Evolutionary conservation across 441 rosid species (phyloP), one percentile per base, ranked within the genome.

Genomic region (Theobroma grandiflorum): DNA sequence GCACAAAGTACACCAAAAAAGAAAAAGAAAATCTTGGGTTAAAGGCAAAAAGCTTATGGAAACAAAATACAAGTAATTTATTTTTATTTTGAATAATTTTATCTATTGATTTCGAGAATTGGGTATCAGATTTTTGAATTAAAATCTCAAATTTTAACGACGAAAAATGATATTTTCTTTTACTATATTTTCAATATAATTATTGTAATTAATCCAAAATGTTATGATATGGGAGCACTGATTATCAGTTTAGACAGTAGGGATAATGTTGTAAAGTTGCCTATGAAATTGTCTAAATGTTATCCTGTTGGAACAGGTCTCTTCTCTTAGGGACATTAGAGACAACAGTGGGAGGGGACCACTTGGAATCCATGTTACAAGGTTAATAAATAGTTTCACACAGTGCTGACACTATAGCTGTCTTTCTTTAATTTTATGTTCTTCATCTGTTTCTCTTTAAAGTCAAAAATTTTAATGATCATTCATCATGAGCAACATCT

Each of bases 321-420:
- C 40, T 55, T 45, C 12, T 2, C 4, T 55, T 22, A 40, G 76
- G 26, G 76, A 57, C 72, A 78, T 66, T 53, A 63, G 62, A 74
- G 79, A 82, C 49, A 55, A 12, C 57, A 33, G n/a, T 22, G 72
- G 70, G 35, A 47, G 38, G 79, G 84, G 82, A 81, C 79, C 86
- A 80, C 77, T 63, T 47, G 8, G 12, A 53, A 40, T 53, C 31
- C 76, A 75, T 75, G 79, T 45, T 81, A n/a, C 43, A 74, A 66
- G 79, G 79, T 73, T 79, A 81, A 77, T 77, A 73, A 80, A 77
- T 31, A 73, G 45, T 71, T 16, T 61, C 22, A 35, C 8, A 62
- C 31, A 8, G 3, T 76, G 74, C 77, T 72, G 74, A 65, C 78
- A 55, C 33, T 22, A 53, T 64, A 33, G 79, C 80, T 59, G 58